These are phyloP conservation scores for Pugionium dolabratum DNA, from an alignment of 345 rosid species.

Conservation along the genomic window DNA sequence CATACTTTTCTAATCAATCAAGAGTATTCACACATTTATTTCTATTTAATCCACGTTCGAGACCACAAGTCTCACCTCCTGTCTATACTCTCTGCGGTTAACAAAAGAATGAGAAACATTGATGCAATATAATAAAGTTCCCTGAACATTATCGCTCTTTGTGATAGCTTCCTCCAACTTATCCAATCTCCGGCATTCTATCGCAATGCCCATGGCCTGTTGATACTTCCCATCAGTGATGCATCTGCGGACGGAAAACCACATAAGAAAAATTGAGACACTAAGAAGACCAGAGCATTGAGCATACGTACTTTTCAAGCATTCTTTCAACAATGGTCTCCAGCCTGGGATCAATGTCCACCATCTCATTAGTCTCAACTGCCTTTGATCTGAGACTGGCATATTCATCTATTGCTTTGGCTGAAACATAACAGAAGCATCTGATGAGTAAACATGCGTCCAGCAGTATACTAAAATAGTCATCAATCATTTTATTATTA, in stretches of 20 bases:
- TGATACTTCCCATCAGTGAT: slow-evolving; percentile 92
- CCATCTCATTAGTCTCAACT: slow-evolving; percentile 60
- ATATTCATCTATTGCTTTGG: slow-evolving; percentile 98
- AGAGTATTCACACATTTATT: slow-evolving; percentile 1
- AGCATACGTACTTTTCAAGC: slow-evolving; percentile 80
- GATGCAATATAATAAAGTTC: slow-evolving; percentile 80
- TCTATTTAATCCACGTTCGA: neutral
- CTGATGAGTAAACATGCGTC: slow-evolving; percentile 18
- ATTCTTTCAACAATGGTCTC: slow-evolving; percentile 98
- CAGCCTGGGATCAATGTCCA: slow-evolving; percentile 76
- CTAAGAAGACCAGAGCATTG: slow-evolving; percentile 8
- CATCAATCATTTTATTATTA: neutral
- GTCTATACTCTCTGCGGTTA: slow-evolving; percentile 87
- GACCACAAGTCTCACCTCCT: slow-evolving; percentile 57
- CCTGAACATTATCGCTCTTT: slow-evolving; percentile 85
- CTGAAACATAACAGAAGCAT: slow-evolving; percentile 47
- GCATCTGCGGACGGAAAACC: slow-evolving; percentile 58
- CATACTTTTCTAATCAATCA: slow-evolving; percentile 5
- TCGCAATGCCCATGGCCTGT: slow-evolving; percentile 98
- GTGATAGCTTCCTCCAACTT: slow-evolving; percentile 96
- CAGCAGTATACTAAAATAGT: slow-evolving; percentile 2
- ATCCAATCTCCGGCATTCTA: slow-evolving; percentile 96
- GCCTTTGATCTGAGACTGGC: slow-evolving; percentile 85
- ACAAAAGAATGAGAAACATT: slow-evolving; percentile 87
- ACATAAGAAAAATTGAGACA: slow-evolving; percentile 29